Evolutionary conservation across 768 basidiomycete genomes (phyloP), one percentile per base, ranked within the genome.

Genomic region (Austroboletus festivus): DNA sequence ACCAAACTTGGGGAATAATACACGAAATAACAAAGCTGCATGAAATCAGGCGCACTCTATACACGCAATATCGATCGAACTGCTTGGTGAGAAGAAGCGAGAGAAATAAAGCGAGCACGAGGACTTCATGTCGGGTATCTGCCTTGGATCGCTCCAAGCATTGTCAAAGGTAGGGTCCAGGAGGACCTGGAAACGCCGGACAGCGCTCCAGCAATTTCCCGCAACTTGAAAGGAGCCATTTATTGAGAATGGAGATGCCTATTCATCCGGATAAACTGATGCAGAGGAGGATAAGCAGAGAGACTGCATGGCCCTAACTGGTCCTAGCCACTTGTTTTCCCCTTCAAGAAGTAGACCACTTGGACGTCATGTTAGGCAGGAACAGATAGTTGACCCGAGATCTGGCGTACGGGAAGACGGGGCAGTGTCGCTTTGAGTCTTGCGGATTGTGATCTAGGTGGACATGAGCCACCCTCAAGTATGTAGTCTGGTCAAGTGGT

Each of bases 91-190:
- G 53, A 62, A 64, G 60, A 65, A 61, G 61, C 58, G 62, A 65
- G 56, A 60, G 55, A 55, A 46, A 57, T 56, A 54, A 48, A 61
- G 50, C 40, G 50, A 35, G 59, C 64, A 68, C 63, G 66, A 63
- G 66, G 61, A 57, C 38, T 63, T 68, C 68, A 68, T 68, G 59
- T 68, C 65, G 65, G 63, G 59, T 68, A 68, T 69, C 65, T 68
- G 64, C 51, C 54, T 56, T 56, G 53, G 56, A 69, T 69, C 65
- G 58, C 61, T 63, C 63, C 60, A 68, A 59, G 52, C 51, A 56
- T 52, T 18, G 55, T 57, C 51, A 43, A 55, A 55, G 38, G 53
- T 45, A 60, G 53, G 55, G 56, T 48, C 55, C 52, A 55, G 43
- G 49, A 56, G 48, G 31, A 41, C 50, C 31, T 59, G 44, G 61